Conservation (phyloP, 208 protist species). For the Entamoeba histolytica region DNA sequence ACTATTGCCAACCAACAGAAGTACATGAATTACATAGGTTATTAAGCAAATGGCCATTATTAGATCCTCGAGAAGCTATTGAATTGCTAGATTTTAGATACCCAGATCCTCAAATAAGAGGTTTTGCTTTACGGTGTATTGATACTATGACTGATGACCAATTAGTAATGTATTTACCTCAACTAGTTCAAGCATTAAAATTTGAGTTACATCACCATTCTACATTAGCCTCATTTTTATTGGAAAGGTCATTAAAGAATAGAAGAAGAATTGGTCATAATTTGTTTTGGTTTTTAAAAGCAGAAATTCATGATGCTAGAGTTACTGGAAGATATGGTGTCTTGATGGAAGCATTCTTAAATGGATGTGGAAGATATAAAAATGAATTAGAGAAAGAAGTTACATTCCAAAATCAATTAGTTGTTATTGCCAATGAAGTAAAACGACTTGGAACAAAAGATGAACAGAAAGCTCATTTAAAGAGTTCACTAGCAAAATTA, state of each 20-base stretch:
- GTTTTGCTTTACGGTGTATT: not conserved
- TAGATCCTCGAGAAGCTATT: not conserved
- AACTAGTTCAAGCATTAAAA: not conserved
- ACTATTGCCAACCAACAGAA: not conserved
- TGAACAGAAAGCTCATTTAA: not conserved
- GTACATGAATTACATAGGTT: not conserved
- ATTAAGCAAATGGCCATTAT: not conserved
- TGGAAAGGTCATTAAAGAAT: not conserved
- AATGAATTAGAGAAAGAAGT: not conserved
- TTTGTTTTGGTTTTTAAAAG: conserved; percentile 4
- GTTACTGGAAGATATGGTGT: not conserved
- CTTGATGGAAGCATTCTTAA: not conserved
- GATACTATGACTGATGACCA: not conserved
- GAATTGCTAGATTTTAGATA: not conserved
- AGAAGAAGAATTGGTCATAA: not conserved
- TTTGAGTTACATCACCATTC: not conserved
- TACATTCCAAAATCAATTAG: not conserved
- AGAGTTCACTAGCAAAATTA: not conserved
- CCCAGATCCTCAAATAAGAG: not conserved
- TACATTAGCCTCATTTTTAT: not conserved
- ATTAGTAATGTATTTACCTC: not conserved
- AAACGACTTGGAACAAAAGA: not conserved
- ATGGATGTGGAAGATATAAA: not conserved
- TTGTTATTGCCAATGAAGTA: not conserved
- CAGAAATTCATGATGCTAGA: not conserved